Evolutionary conservation across 768 basidiomycete genomes (phyloP).

Genomic region (Boletus rubescentipes): DNA sequence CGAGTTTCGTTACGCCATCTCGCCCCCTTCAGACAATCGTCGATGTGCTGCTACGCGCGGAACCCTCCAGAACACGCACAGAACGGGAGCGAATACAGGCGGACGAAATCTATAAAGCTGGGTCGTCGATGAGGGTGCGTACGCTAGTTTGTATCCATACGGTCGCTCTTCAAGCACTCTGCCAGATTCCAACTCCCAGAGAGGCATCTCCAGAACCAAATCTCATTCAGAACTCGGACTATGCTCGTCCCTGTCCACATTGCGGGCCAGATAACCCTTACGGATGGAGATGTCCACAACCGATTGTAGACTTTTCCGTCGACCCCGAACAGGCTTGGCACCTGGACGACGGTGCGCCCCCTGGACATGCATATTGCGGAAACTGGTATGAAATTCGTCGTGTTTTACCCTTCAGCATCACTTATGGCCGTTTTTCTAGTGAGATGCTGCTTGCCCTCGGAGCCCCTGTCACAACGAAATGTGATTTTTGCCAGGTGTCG

Average conservation of each 20-base stretch:
- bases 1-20: constrained; percentile 68
- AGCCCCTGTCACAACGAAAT: constrained; percentile 78
- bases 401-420: not conserved
- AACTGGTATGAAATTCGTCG: constrained; percentile 58
- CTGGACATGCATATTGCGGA: constrained; percentile 78
- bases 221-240: constrained; percentile 61
- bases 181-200: constrained; percentile 71
- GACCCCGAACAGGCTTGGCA: constrained; percentile 77
- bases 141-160: not conserved
- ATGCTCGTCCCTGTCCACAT: constrained; percentile 78
- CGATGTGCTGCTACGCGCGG: constrained; percentile 68
- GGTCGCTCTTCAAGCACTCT: not conserved
- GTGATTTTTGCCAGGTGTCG: constrained; percentile 78
- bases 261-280: constrained; percentile 67
- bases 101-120: constrained; percentile 72
- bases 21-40: constrained; percentile 71
- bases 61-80: constrained; percentile 65
- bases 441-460: constrained; percentile 71
- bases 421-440: constrained; percentile 35
- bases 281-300: constrained; percentile 81
- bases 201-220: constrained; percentile 77
- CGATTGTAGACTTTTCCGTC: constrained; percentile 66
- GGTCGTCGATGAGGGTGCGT: constrained; percentile 62
- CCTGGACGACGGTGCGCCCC: constrained; percentile 73
- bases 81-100: constrained; percentile 76